Base-by-base conservation (phyloP, 148 eudicot species). In the Cornus controversa region DNA sequence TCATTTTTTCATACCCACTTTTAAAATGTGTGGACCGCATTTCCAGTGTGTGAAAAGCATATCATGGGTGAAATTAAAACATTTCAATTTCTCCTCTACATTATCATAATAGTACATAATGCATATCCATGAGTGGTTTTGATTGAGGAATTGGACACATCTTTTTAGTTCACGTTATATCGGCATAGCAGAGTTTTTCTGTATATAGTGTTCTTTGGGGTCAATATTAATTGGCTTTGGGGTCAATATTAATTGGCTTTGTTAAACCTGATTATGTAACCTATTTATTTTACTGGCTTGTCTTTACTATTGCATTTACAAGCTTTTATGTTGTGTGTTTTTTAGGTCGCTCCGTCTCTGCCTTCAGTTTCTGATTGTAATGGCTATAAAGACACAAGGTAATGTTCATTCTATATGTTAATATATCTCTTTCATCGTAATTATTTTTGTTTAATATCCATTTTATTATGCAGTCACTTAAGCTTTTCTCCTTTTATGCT, bases 331-430 rank as follows among this genome's bases (percentile, higher is more conserved):
- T 76, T 47, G 15, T 31, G 34, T 31, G 34, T 68, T 62, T 42
- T 73, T 18, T 54, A 89, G 91, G 84, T 66, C 71, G 80, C 74
- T 62, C 47, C 84, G 37, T 78, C 84, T 45, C 80, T 81, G 26
- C 69, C 76, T 79, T 66, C 83, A 63, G 36, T 78, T 34, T 70
- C 87, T 28, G 90, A 85, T 45, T 71, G 73, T 57, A 87, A 85
- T 70, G 82, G 81, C 25, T 75, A 78, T 28, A 87, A 84, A 80
- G 89, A 85, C 26, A 27, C 54, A 54, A 80, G 86, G 92, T 89
- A 77, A 70, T 65, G 70, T 27, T 80, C 68, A 54, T n/a, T 71
- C n/a, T 29, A 26, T n/a, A 26, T 74, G 11, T 23, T 11, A 16
- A 8, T 79, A 37, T 66, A 0, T 4, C 64, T 20, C 64, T 50